Conservation (phyloP, 2,329 filamentous ascomycete genomes). For the Pseudofabraea citricarpa region DNA sequence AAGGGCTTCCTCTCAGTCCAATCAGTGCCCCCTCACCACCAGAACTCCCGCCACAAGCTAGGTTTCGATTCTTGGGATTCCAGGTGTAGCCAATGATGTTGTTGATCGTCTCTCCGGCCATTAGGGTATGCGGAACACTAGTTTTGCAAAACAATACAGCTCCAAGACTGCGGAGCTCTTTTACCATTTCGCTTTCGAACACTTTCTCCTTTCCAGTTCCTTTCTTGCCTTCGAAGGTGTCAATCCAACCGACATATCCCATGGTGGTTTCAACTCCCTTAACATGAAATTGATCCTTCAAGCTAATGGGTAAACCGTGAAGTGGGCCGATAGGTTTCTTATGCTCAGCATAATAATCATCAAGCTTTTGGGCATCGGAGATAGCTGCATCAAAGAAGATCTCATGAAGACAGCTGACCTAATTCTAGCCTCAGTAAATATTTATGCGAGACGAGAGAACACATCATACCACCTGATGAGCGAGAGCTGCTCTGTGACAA, state of each 20-base stretch:
- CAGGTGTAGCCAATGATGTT: conserved; percentile 36
- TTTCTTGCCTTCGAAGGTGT: conserved; percentile 50
- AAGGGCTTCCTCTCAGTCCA: conserved; percentile 23
- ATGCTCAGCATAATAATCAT: conserved; percentile 40
- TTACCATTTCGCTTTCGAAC: conserved; percentile 44
- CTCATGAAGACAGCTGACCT: conserved; percentile 56
- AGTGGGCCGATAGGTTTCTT: conserved; percentile 31
- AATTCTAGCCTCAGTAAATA: conserved; percentile 33
- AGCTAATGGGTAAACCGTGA: conserved; percentile 35
- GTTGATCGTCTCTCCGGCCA: conserved; percentile 36
- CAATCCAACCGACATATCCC: conserved; percentile 64
- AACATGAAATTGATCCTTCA: conserved; percentile 33
- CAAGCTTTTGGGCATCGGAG: conserved; percentile 43
- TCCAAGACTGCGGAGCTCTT: conserved; percentile 33
- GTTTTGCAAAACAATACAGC: conserved; percentile 37
- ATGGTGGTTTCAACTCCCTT: conserved; percentile 37
- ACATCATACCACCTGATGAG: conserved; percentile 53
- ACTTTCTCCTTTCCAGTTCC: conserved; percentile 43
- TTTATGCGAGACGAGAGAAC: not conserved
- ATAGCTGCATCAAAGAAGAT: conserved; percentile 51
- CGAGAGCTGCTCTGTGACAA: conserved; percentile 48
- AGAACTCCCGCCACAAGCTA: conserved; percentile 24
- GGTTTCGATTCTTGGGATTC: conserved; percentile 26
- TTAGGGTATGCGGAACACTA: conserved; percentile 34
- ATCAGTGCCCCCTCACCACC: conserved; percentile 30